A percentile compares a stretch with the other conserved stretches of the same genome.
phyloP scores from a whole-genome alignment of 192 early-diverging fungal species.

The Podila epicladia region DNA sequence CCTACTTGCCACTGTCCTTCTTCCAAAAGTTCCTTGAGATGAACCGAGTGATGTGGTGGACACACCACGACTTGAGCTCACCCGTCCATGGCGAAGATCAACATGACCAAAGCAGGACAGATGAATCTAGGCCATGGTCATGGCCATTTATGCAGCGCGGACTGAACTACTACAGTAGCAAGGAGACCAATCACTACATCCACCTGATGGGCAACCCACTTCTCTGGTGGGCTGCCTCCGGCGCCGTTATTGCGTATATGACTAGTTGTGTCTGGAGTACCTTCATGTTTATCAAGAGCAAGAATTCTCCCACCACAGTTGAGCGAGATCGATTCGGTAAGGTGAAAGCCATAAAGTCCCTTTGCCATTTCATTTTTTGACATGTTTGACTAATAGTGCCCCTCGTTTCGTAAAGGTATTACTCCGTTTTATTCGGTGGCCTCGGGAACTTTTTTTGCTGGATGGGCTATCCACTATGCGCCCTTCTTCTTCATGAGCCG shows the following conservation, averaged over 20 bases:
- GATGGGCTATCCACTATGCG: conserved; percentile 89
- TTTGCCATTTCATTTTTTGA: not conserved
- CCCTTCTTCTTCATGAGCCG: conserved; percentile 94
- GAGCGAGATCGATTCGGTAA: conserved; percentile 50
- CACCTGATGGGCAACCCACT: conserved; percentile 93
- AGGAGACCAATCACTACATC: conserved; percentile 71
- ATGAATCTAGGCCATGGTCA: conserved; percentile 85
- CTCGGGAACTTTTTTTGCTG: conserved; percentile 72
- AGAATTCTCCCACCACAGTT: conserved; percentile 39
- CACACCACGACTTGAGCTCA: conserved; percentile 84
- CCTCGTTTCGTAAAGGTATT: conserved; percentile 24
- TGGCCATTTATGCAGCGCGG: conserved; percentile 91
- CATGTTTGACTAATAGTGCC: not conserved
- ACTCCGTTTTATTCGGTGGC: conserved; percentile 63
- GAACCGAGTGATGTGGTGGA: conserved; percentile 87
- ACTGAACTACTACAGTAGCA: conserved; percentile 86
- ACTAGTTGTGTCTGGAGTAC: conserved; percentile 51
- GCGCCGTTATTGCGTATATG: conserved; percentile 66
- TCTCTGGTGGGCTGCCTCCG: conserved; percentile 81
- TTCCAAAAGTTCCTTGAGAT: conserved; percentile 89
- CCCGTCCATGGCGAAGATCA: conserved; percentile 65
- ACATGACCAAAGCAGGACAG: conserved; percentile 68
- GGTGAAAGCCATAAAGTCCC: not conserved
- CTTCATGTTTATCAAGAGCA: conserved; percentile 59
- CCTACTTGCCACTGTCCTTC: conserved; percentile 71